phyloP scores from a whole-genome alignment of 2,329 filamentous ascomycete species.

The Trichoderma hamatum region DNA sequence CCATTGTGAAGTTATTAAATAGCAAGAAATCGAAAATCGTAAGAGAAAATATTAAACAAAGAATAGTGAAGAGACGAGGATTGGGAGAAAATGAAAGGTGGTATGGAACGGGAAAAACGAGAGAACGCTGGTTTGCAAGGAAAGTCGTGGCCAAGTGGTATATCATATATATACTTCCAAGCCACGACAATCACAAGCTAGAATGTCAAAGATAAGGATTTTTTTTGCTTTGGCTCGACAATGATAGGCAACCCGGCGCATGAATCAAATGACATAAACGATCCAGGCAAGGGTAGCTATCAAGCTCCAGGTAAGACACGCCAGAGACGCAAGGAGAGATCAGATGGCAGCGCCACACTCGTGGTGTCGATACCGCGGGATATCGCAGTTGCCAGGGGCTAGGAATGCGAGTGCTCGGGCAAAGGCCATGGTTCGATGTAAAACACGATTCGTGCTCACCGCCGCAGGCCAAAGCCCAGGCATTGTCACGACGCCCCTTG shows the following conservation, averaged over 20 bases:
- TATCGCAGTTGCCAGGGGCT: slow-evolving; percentile 17
- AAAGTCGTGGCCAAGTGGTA: neutral
- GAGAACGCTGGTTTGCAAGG: neutral
- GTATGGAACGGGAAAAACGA: neutral
- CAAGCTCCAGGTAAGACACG: slow-evolving; percentile 17
- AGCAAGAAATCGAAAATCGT: neutral
- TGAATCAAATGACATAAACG: slow-evolving; percentile 22
- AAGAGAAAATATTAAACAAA: neutral
- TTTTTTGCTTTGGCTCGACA: neutral
- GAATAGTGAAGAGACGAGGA: neutral
- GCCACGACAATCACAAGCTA: neutral
- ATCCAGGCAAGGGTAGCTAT: slow-evolving; percentile 5
- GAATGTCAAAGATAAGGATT: slow-evolving; percentile 10
- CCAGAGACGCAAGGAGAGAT: slow-evolving; percentile 22
- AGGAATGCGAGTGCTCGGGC: slow-evolving; percentile 11
- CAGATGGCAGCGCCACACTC: slow-evolving; percentile 25
- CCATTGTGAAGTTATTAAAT: neutral
- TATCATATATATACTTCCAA: neutral
- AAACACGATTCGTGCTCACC: slow-evolving; percentile 23
- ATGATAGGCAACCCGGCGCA: neutral
- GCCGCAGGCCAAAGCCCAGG: slow-evolving; percentile 19
- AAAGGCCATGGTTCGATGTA: neutral
- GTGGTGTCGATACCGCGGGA: slow-evolving; percentile 23
- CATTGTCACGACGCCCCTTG: slow-evolving; percentile 11
- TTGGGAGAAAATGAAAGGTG: neutral